Base-by-base conservation (phyloP, 2,329 filamentous ascomycete genomes). In the Drechslera avenae region DNA sequence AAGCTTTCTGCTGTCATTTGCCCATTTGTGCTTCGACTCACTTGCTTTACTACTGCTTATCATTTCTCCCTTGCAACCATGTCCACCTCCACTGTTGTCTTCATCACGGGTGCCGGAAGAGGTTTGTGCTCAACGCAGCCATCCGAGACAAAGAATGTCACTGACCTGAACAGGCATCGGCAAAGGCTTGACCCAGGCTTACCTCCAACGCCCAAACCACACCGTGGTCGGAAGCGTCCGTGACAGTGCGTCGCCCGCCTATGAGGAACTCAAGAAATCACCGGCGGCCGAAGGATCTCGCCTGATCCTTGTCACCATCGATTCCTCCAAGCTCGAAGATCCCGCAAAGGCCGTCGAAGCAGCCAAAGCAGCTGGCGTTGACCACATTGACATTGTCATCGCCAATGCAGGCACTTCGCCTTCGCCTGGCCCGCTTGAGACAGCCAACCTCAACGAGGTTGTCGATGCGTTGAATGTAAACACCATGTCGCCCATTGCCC, bases 371-470 rank as follows among this genome's bases (percentile, higher is more conserved):
- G 39, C 31, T 3, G 70, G 69, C 3, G 76, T 83, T 54, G 59
- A 64, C 4, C 63, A 73, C 18, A 62, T 83, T 2, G 80, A 84
- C 53, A 62, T 81, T 5, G 73, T 84, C 2, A 77, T 84, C 43
- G 78, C 80, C 36, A 84, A 83, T 59, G 80, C 81, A 0, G 81
- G 75, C 10, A 75, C 79, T 9, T 60, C 33, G 2, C 31, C 51
- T 44, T 35, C 43, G 0, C 21, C 32, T 30, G 14, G n/a, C 0
- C 31, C 40, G 1, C 39, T 52, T 51, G 17, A 2, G 13, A 39
- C 13, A 10, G 26, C 23, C 8, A n/a, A 41, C 4, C 5, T 31
- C 4, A 30, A 53, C 0, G 43, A 37, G 4, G n/a, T 57, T 16
- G 16, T 19, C 21, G 46, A 51, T 4, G 32, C 36, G 57, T 60